Percentiles rank a stretch among this genome's conserved stretches.
These are phyloP conservation scores for Amoeboaphelidium occidentale DNA, from an alignment of 371 early-diverging fungal genomes.

Conservation along the genomic window DNA sequence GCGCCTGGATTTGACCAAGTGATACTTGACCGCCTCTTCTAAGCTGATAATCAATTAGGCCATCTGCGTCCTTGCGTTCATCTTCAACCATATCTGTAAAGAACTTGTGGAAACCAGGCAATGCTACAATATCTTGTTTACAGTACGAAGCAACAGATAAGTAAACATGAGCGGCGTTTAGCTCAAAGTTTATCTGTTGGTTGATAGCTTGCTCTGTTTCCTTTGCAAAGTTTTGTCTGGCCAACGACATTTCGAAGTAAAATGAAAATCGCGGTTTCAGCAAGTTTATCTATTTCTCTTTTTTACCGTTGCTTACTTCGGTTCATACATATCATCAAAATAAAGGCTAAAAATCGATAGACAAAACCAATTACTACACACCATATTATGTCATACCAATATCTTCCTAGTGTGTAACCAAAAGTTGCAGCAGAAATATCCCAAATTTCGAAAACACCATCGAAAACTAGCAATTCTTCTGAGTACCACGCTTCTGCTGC, in stretches of 20 bases:
- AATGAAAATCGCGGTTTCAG: too few species aligned
- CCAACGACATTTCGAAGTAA: constrained; percentile 38
- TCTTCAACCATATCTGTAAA: constrained; percentile 25
- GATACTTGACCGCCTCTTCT: neutral
- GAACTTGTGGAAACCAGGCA: constrained; percentile 33
- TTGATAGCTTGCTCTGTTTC: constrained; percentile 36
- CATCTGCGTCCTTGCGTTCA: constrained; percentile 3
- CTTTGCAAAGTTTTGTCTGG: constrained; percentile 35
- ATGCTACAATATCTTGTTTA: constrained; percentile 21
- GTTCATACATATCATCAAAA: constrained; percentile 11
- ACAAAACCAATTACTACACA: constrained; percentile 9
- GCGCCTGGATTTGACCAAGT: neutral
- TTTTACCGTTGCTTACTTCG: constrained; percentile 14
- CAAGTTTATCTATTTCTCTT: too few species aligned
- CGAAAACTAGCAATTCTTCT: constrained; percentile 7
- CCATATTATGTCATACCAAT: constrained; percentile 8
- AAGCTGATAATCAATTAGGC: neutral
- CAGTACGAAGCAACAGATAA: constrained; percentile 30
- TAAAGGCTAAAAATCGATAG: constrained; percentile 11
- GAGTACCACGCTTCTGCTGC: constrained; percentile 13
- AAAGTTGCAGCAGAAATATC: constrained; percentile 5
- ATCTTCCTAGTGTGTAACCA: constrained; percentile 12
- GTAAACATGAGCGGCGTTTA: constrained; percentile 29
- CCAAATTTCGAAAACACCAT: constrained; percentile 9
- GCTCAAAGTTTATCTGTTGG: constrained; percentile 30